Evolutionary conservation across 192 early-diverging fungal genomes (phyloP), one percentile per base, ranked within the genome.

Genomic region (Martensiomyces pterosporus): DNA sequence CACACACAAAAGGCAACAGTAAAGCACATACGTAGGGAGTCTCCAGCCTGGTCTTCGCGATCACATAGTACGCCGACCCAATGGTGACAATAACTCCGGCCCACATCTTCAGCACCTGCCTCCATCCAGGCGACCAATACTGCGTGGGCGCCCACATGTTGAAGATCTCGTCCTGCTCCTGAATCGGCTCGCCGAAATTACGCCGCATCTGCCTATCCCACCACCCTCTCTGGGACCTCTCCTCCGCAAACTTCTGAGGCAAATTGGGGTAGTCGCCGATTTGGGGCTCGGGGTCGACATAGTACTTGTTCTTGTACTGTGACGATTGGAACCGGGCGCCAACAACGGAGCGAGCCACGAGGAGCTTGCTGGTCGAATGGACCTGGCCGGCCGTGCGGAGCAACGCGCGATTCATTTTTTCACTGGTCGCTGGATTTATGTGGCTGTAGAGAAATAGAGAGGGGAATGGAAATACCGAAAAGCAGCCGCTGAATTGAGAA

Each of bases 181-280:
- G 75, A 39, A 87, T 59, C 33, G 75, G 61, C 56, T 88, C 85
- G 19, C 84, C 85, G 76, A 83, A 85, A 78, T 88, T 88, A 42
- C 85, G 77, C 43, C 83, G 75, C 57, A 82, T 83, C 73, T 88
- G 85, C 47, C 70, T 63, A 69, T 88, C 82, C 78, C 74, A 77
- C 79, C 82, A 88, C 34, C 83, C 85, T 39, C 55, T 71, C 35
- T 77, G 80, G 46, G 79, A 75, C 56, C 83, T 78, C 25, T 64
- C 67, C 56, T 88, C 80, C 22, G 76, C 57, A 53, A 76, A 82
- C 60, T 65, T 50, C 33, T 79, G 80, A 25, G 83, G 84, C 63
- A 88, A 47, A 57, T 85, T 85, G 47, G 85, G 85, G 47, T 88
- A 88, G 35, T 82, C 79, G 35, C 85, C 85, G 43, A 85, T 85